Base-by-base conservation (phyloP, 2,329 filamentous ascomycete species). In the Xylaria sp. region DNA sequence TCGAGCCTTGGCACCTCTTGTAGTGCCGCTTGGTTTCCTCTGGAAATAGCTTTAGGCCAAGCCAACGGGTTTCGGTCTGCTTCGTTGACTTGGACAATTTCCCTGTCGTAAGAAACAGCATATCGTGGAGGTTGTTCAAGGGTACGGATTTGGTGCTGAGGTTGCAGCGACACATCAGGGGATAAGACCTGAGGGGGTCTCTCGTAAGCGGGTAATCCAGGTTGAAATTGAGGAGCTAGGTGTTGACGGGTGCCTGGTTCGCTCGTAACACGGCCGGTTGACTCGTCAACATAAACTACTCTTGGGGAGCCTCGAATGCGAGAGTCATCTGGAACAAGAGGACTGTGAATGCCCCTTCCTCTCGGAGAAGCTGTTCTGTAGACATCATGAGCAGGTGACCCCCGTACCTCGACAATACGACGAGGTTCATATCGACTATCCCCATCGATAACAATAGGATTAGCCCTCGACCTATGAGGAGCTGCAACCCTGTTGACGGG, bases 401-500 rank as follows among this genome's bases (percentile, higher is more conserved):
- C 68, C 66, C 70, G 75, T 51, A 74, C 59, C 68, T 75, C 75
- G 29, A 74, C 65, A 55, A 75, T 68, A 65, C 70, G 74, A 60
- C 70, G 75, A 64, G 71, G 69, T 48, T 66, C 72, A 44, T 65
- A 66, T 58, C 51, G 48, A 21, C n/a, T 23, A 23, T 72, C 68
- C 54, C 72, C 70, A 65, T 71, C 70, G 54, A 75, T 60, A 42
- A 75, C 27, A 54, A 76, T 69, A 9, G 75, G 76, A 63, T 75
- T 62, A 54, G 71, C 71, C 59, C 72, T 75, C 35, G 68, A 71
- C 54, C 75, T 76, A 73, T 55, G 44, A 69, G 69, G 62, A 40
- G 70, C 71, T 54, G 69, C 66, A 70, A 59, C 35, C 27, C 61
- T 57, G 50, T 75, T 70, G 23, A 55, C 65, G 8, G 66, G 32